Evolutionary conservation across 164 flowering plant species (phyloP), one percentile per base, ranked within the genome.

Genomic region (Magnolia sinica): DNA sequence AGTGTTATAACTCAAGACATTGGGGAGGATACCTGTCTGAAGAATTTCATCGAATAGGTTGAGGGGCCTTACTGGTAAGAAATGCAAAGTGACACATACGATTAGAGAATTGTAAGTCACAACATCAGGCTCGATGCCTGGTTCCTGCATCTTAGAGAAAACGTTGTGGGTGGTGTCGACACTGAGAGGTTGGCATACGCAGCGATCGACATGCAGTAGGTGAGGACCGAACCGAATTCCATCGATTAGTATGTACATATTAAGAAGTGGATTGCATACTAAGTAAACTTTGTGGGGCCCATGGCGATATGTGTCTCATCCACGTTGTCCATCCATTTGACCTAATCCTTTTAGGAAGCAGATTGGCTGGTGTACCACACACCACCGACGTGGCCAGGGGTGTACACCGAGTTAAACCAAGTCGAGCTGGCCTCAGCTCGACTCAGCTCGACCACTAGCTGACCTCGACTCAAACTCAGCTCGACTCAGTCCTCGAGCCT

Each of bases 1-100:
- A 23, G 83, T 85, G 49, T 91, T 96, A 70, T 88, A 94, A 79
- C 91, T 94, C 93, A 98, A 91, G 7, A 85, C 24, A 84, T 94
- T 88, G 27, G 96, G 99, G 31, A 0, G 6, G 29, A 96, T 85
- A 64, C 92, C 91, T 68, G 3, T 66, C 49, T 82, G 81, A 59
- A 81, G 80, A 98, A 96, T 96, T 83, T 92, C 96, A 1, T 88
- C 89, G 68, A 91, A 88, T 80, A 96, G 72, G 31, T 89, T 84
- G 3, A 90, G 76, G 45, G 85, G 70, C 4, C 76, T 76, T 0
- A 80, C 51, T 51, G 87, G 72, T n/a, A 79, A 79, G 61, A 81
- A 64, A 10, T 71, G 69, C 68, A 89, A 79, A 18, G 86, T 50
- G 1, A 95, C 94, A 59, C 89, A 89, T 31, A 93, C 88, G 11